Percentiles rank a stretch among this genome's conserved stretches.
Conservation (phyloP, 2,329 filamentous ascomycete species). For the Elsinoe perseae region DNA sequence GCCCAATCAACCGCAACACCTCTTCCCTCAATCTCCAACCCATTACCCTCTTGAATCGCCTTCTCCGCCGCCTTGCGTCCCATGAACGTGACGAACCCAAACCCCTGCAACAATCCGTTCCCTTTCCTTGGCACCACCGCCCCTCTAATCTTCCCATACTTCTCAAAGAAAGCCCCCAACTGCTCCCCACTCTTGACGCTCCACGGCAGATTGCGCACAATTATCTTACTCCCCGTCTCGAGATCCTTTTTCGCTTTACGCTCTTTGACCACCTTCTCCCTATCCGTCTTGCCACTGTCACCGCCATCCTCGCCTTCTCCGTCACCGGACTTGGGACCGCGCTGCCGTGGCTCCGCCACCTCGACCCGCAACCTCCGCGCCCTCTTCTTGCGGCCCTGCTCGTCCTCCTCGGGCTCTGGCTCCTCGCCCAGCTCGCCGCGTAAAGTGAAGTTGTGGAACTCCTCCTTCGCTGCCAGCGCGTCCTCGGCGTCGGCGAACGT, state of each 20-base stretch:
- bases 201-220: conserved; percentile 93
- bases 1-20: conserved; percentile 94
- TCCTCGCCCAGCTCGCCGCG: conserved; percentile 45
- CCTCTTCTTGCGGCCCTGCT: background rate
- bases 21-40: conserved; percentile 80
- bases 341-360: conserved; percentile 75
- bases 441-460: conserved; percentile 70
- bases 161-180: conserved; percentile 68
- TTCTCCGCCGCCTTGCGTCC: conserved; percentile 86
- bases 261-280: conserved; percentile 58
- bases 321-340: conserved; percentile 40
- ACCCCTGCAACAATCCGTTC: conserved; percentile 63
- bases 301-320: conserved; percentile 22
- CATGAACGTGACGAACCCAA: conserved; percentile 84
- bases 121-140: conserved; percentile 75
- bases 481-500: conserved; percentile 93
- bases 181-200: conserved; percentile 83
- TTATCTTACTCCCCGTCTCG: conserved; percentile 65
- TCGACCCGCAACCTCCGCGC: conserved; percentile 71
- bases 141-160: conserved; percentile 86
- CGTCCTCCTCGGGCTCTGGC: background rate
- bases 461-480: conserved; percentile 68
- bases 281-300: conserved; percentile 38
- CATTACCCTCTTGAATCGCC: conserved; percentile 77
- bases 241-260: conserved; percentile 27